phyloP scores from a whole-genome alignment of 768 basidiomycete genomes.

The Chiua virens region DNA sequence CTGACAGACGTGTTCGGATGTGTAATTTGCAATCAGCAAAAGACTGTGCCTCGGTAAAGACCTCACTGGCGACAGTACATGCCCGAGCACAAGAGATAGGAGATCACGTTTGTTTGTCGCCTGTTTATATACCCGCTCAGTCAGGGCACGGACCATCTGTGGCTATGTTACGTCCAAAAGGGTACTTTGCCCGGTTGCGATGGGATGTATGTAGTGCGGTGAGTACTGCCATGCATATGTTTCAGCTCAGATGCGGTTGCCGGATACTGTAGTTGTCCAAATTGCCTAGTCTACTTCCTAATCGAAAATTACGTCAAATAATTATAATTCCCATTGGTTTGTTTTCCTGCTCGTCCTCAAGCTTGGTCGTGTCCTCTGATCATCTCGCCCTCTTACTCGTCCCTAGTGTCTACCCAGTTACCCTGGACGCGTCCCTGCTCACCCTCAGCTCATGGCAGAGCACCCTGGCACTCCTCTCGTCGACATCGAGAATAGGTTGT shows the following conservation, averaged over 20 bases:
- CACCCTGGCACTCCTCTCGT: constrained; percentile 5
- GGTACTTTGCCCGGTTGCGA: too few species aligned
- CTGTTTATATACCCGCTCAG: constrained; percentile 7
- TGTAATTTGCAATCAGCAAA: constrained; percentile 98
- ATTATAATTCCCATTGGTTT: background rate
- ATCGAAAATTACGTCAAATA: too few species aligned
- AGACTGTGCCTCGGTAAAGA: constrained; percentile 92
- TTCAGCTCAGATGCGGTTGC: too few species aligned
- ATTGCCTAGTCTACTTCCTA: too few species aligned
- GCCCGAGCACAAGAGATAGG: constrained; percentile 93
- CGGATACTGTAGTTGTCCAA: too few species aligned
- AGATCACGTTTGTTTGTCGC: constrained; percentile 20
- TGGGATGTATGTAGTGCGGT: too few species aligned
- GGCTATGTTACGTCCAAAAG: constrained; percentile 1
- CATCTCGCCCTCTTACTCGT: too few species aligned
- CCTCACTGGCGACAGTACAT: constrained; percentile 95
- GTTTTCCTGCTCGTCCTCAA: background rate
- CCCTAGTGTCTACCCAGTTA: too few species aligned
- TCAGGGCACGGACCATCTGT: constrained; percentile 21
- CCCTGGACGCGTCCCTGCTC: too few species aligned
- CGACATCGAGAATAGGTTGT: constrained; percentile 55
- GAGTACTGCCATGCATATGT: too few species aligned
- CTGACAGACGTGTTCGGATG: constrained; percentile 92
- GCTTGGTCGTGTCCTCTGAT: too few species aligned
- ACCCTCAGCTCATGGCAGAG: too few species aligned